These are phyloP conservation scores for Cryphonectria japonica DNA, from an alignment of 2,329 filamentous ascomycete species.

Conservation along the genomic window DNA sequence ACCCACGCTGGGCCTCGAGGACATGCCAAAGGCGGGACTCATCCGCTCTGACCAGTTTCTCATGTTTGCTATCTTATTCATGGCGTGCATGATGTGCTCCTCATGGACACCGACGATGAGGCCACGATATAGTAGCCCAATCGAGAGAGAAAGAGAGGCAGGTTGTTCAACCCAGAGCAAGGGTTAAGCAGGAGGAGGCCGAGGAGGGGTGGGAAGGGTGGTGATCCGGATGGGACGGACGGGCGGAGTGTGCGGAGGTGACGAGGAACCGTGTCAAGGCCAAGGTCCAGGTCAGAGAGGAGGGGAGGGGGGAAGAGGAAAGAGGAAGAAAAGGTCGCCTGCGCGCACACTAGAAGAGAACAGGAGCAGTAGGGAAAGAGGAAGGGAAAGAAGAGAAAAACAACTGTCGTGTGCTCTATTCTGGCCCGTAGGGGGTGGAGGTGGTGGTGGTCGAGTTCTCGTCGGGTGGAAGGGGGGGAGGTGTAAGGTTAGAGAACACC, in stretches of 20 bases:
- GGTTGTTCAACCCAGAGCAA: neutral
- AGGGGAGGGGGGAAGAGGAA: slow-evolving; percentile 17
- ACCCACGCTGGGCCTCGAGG: slow-evolving; percentile 58
- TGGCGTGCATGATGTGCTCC: slow-evolving; percentile 45
- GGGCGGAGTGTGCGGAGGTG: slow-evolving; percentile 25
- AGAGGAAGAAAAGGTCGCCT: slow-evolving; percentile 23
- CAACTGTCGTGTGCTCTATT: slow-evolving; percentile 27
- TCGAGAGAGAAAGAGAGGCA: slow-evolving; percentile 26
- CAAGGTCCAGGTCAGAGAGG: slow-evolving; percentile 35
- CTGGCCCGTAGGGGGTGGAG: slow-evolving; percentile 31
- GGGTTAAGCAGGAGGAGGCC: neutral
- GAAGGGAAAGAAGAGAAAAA: slow-evolving; percentile 35
- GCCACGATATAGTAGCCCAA: slow-evolving; percentile 26
- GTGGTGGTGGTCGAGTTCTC: neutral
- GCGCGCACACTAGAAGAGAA: slow-evolving; percentile 46
- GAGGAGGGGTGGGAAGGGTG: neutral
- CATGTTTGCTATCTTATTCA: slow-evolving; percentile 75
- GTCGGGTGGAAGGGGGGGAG: slow-evolving; percentile 9
- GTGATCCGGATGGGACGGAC: neutral
- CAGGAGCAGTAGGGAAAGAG: slow-evolving; percentile 38
- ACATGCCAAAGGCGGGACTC: slow-evolving; percentile 70
- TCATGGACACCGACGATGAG: slow-evolving; percentile 26
- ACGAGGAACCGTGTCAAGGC: slow-evolving; percentile 35
- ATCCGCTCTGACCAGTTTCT: slow-evolving; percentile 74
- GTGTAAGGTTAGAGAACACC: slow-evolving; percentile 25